phyloP scores from a whole-genome alignment of 257 asterid genomes.

The Echium plantagineum region DNA sequence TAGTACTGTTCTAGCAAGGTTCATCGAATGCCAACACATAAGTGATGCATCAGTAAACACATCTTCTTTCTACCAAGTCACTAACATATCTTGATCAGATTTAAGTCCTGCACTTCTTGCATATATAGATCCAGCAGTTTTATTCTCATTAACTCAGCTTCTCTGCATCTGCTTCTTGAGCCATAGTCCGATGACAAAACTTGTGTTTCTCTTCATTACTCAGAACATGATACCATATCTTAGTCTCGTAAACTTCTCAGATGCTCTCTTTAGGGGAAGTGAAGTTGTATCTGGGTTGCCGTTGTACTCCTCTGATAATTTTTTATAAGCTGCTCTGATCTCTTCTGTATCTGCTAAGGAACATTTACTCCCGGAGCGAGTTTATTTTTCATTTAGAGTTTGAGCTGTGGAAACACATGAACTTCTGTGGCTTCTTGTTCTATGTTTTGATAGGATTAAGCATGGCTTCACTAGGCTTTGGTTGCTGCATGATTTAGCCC shows the following conservation, averaged over 20 bases:
- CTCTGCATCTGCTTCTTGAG: slow-evolving; percentile 72
- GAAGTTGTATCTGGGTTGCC: slow-evolving; percentile 80
- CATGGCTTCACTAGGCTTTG: no score
- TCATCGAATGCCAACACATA: slow-evolving; percentile 62
- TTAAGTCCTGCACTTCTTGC: slow-evolving; percentile 40
- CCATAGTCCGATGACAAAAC: slow-evolving; percentile 73
- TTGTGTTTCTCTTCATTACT: slow-evolving; percentile 54
- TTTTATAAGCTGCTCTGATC: slow-evolving; percentile 72
- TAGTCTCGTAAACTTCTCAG: slow-evolving; percentile 64
- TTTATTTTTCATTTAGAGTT: no score
- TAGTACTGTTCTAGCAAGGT: slow-evolving; percentile 21
- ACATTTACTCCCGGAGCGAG: no score
- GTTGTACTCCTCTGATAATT: slow-evolving; percentile 73
- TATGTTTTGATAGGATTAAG: no score
- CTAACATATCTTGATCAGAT: slow-evolving; percentile 70
- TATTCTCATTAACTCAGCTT: slow-evolving; percentile 73
- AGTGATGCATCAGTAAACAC: slow-evolving; percentile 51
- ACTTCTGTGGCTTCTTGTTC: no score
- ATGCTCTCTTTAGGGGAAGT: slow-evolving; percentile 65
- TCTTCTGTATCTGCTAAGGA: slow-evolving; percentile 56
- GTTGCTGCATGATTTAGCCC: no score
- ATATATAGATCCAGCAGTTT: slow-evolving; percentile 53
- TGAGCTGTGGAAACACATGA: no score
- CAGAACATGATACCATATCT: slow-evolving; percentile 53
- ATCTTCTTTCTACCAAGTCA: slow-evolving; percentile 68